Conservation (phyloP, 2,329 filamentous ascomycete genomes). For the Thelonectria blattea region DNA sequence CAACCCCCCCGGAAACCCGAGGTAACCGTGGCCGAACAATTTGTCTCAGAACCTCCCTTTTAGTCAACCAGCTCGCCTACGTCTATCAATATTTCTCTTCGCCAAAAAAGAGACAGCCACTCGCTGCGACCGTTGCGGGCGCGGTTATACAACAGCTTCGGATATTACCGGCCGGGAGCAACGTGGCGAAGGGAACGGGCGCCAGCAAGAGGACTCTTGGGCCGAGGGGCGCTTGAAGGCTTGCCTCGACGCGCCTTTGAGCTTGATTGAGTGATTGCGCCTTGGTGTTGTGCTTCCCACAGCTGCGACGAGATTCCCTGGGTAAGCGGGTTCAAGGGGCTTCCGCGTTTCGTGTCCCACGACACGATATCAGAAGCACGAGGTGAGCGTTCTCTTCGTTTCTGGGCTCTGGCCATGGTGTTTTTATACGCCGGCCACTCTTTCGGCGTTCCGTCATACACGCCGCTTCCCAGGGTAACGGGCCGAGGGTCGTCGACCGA, state of each 20-base stretch:
- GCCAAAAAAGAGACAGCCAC: not conserved
- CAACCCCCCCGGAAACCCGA: not conserved
- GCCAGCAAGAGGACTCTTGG: too few relatives aligned
- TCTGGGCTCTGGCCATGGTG: not conserved
- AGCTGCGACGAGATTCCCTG: too few relatives aligned
- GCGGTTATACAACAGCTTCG: too few relatives aligned
- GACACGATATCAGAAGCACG: not conserved
- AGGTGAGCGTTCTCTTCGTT: not conserved
- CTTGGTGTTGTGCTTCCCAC: too few relatives aligned
- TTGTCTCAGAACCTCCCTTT: not conserved
- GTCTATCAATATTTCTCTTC: not conserved
- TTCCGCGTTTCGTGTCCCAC: not conserved
- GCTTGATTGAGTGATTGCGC: too few relatives aligned
- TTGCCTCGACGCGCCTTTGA: too few relatives aligned
- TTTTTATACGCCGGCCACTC: not conserved
- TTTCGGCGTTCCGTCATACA: not conserved
- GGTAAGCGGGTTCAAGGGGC: not conserved
- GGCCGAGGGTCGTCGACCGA: not conserved
- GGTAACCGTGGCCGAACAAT: not conserved
- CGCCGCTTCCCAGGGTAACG: not conserved
- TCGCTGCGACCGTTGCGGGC: too few relatives aligned
- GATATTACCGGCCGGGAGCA: too few relatives aligned
- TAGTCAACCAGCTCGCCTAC: not conserved
- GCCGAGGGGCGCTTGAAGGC: too few relatives aligned
- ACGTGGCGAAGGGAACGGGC: too few relatives aligned